Base-by-base conservation (phyloP, 2,329 filamentous ascomycete genomes). In the Didymella arachidicola region DNA sequence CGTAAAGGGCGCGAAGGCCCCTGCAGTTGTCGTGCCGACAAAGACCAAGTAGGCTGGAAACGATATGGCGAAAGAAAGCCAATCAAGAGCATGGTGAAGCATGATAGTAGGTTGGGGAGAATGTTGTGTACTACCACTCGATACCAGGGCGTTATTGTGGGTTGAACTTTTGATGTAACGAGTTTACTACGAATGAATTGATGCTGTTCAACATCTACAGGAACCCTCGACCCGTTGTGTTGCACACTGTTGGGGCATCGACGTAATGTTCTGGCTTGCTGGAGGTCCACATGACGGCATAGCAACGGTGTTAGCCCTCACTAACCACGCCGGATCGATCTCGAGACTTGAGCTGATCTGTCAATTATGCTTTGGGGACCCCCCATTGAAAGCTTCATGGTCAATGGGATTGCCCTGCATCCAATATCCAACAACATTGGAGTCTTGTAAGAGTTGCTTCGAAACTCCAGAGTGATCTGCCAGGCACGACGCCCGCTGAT, bases 61-160 rank as follows among this genome's bases (percentile, higher is more conserved):
- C n/a, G 38, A 22, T 10, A n/a, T 16, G 12, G 43, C 29, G 43
- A 29, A 36, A 16, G 30, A 43, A 12, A 47, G 50, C 10, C 29
- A 39, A 44, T 11, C 19, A 32, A 38, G 36, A 42, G 27, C 44
- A 53, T 22, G 27, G 27, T 36, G 18, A 26, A 19, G 27, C 46
- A 34, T 27, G 53, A 30, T 56, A 19, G 34, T 16, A 46, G 41
- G 30, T 47, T 42, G 41, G 47, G 43, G 41, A 27, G n/a, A 41
- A 16, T 27, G 22, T 38, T 63, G 67, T 71, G 70, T 70, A 72
- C 63, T 62, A 72, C 63, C 58, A 72, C 46, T 66, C 54, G 55
- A 62, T 51, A 67, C 68, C 67, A 68, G 47, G 72, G 72, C 72
- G 73, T 74, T 72, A 59, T 60, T 54, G 60, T 47, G 53, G 55